Base-by-base conservation (phyloP, 169 alveolate species). In the Plasmodium inui region DNA sequence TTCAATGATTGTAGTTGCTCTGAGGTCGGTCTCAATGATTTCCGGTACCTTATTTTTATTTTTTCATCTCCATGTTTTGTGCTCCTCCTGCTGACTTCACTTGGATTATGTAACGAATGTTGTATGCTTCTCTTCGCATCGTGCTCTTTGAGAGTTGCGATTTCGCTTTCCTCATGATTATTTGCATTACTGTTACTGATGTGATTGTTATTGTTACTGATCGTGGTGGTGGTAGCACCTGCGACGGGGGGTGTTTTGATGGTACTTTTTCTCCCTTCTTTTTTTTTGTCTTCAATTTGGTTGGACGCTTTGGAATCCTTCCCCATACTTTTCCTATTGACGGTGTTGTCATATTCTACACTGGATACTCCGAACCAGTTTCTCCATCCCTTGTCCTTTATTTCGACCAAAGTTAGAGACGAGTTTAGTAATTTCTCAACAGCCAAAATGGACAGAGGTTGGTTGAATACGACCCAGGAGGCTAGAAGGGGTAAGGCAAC, bases 11-110 rank as follows among this genome's bases (percentile, higher is more conserved):
- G 97, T 92, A 97, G 93, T 88, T 97, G 98, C 67, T 97, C 98
- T 12, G 99, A 97, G 5, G 99, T 97, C 10, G 99, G 99, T 26
- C 98, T 93, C 39, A 97, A 89, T n/a, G 99, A 96, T 74, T 96
- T 96, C 39, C 98, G 89, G 67, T 88, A 92, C 34, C 89, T 37
- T 37, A 89, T 55, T 73, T 80, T 78, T 26, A 28, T 92, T 73
- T 55, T 95, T 92, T 53, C 92, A 44, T 37, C 74, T 17, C 50
- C 84, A 57, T 44, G 83, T n/a, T 80, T 91, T 57, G 14, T 83
- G 91, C 85, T 95, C 83, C 79, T 46, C 81, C 81, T 61, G 46
- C 71, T 74, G 7, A 53, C 9, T 74, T 86, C 93, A 39, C 79
- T 86, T 34, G 78, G 67, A n/a, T 78, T 86, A 41, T 86, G 34